Base-by-base conservation (phyloP, 768 basidiomycete species). In the Tulasnella sp. region DNA sequence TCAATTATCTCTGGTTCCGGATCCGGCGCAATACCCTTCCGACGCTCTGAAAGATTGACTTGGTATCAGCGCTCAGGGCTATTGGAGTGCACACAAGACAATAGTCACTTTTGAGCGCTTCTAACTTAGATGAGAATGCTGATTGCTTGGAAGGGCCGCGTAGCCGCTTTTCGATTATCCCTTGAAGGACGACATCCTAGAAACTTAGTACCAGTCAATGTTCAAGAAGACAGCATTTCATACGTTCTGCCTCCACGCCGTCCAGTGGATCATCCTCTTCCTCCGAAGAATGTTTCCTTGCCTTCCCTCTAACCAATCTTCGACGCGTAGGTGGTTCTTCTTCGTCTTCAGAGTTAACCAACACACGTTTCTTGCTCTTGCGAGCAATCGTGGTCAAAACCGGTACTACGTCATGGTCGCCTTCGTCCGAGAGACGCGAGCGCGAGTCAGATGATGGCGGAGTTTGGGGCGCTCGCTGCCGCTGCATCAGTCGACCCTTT, bases 91-190 rank as follows among this genome's bases (percentile, higher is more conserved):
- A 13, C 42, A 30, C 19, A 32, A 59, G 66, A 34, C 24, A 56
- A 27, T 21, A 69, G 77, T 53, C 61, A 90, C 87, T 74, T 71
- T 80, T 86, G 53, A 88, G 65, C 62, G 75, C 82, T 62, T 85
- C 82, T 13, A 89, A 68, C 61, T 79, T 84, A 67, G 75, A 77
- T 64, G 82, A 84, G 67, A 80, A 89, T 4, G 70, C 62, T 13
- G 82, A 77, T 68, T 77, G 75, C 70, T 80, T 86, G 60, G 75
- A 73, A 29, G 86, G 78, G 26, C 71, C 68, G 34, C 88, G 82
- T 29, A 90, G 69, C 45, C 88, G 82, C 5, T 71, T 73, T 24
- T 82, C 74, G 42, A 91, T 71, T 27, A 90, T 84, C 54, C 73
- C 84, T 88, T 62, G 5, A 19, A 44, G 44, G 29, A 47, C 17